Evolutionary conservation across 1,284 basidiomycete species (phyloP).

Genomic region (Schizophyllum amplum): DNA sequence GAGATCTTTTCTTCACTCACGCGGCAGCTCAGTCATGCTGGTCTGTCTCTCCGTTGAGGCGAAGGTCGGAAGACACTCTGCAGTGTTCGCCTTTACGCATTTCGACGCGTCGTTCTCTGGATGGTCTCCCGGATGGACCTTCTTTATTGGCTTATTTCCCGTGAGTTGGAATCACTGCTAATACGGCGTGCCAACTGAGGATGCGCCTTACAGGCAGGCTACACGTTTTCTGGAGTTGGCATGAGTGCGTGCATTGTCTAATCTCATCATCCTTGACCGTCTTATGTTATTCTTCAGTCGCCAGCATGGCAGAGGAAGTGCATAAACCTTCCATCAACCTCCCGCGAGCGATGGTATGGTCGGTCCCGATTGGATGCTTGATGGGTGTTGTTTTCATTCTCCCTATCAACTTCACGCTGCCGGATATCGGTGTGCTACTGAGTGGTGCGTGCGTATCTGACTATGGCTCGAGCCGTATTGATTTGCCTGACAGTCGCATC

Average conservation of each 20-base stretch:
- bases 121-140: slow-evolving; percentile 50
- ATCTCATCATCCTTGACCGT: neutral
- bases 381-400: slow-evolving; percentile 60
- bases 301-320: slow-evolving; percentile 64
- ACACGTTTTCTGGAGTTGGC: slow-evolving; percentile 42
- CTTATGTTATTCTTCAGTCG: slow-evolving; percentile 24
- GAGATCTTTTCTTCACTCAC: neutral
- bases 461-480: neutral
- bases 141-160: slow-evolving; percentile 47
- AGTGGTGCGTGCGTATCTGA: slow-evolving; percentile 27
- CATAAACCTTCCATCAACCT: slow-evolving; percentile 47
- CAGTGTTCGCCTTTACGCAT: slow-evolving; percentile 36
- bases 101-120: slow-evolving; percentile 44
- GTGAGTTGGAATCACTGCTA: slow-evolving; percentile 23
- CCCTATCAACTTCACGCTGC: slow-evolving; percentile 61
- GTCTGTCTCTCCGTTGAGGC: slow-evolving; percentile 42
- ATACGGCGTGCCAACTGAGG: neutral
- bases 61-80: slow-evolving; percentile 36
- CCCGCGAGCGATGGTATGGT: slow-evolving; percentile 50
- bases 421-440: slow-evolving; percentile 46
- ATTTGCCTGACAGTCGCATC: slow-evolving; percentile 31
- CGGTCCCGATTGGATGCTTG: slow-evolving; percentile 54
- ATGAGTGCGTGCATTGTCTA: slow-evolving; percentile 32
- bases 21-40: slow-evolving; percentile 30
- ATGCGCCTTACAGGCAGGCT: slow-evolving; percentile 24